Evolutionary conservation across 2,329 filamentous ascomycete species (phyloP), one percentile per base, ranked within the genome.

Genomic region (Diatrype stigma): DNA sequence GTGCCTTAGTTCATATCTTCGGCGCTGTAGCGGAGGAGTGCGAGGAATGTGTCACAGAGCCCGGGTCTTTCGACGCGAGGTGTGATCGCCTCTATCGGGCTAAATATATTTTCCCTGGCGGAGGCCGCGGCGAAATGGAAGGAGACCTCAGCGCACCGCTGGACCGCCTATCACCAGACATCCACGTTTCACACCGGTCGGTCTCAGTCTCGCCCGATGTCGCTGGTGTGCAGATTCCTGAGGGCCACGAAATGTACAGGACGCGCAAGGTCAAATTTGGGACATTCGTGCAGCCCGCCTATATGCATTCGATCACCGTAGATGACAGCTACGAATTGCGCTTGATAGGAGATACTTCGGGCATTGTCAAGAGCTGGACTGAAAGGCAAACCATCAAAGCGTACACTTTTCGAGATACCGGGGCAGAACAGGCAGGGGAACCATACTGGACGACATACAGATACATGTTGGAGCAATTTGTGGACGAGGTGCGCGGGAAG

Each of bases 381-480:
- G 51, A 51, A 26, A 61, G 32, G 11, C 53, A 56, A 52, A 58
- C 57, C 1, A 40, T 57, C 28, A 62, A 63, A 49, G 51, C 51
- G 14, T 65, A 63, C 40, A 54, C 57, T 11, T 65, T 58, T 22
- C 53, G 49, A 14, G 57, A 63, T n/a, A 49, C 48, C 17, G 54
- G 52, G 2, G 53, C 56, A 22, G 51, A 56, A 10, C 59, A 63
- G 50, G 51, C 60, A 19, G 64, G 63, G 11, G 63, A 65, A 48
- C 47, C 60, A 6, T 64, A 61, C 49, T 73, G 70, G 71, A 61
- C 60, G 6, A 67, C 68, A 3, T 74, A 73, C 51, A 63, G 70
- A 6, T 65, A 70, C 55, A 63, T 70, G 56, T 60, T 74, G 6
- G 70, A 74, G 55, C 62, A 67, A 40, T 75, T 74, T 46, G 68